Evolutionary conservation across 192 early-diverging fungal species (phyloP).

Genomic region (Mortierella claussenii): DNA sequence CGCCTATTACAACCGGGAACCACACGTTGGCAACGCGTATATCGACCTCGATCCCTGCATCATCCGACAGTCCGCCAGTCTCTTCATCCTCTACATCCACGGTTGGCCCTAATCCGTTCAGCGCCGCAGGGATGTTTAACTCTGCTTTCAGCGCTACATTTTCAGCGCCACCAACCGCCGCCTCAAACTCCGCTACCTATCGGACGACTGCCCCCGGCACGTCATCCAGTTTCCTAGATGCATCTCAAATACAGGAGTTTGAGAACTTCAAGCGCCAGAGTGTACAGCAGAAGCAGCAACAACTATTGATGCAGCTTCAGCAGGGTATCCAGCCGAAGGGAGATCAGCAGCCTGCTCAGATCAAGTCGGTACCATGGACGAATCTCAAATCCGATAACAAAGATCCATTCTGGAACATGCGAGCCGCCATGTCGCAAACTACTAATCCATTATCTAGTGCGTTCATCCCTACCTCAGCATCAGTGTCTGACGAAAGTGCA

Average conservation of each 20-base stretch:
- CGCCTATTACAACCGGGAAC: not conserved
- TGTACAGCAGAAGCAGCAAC: constrained; percentile 23
- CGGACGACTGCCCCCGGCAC: not conserved
- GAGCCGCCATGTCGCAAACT: constrained; percentile 36
- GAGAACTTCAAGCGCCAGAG: constrained; percentile 44
- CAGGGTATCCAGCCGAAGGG: constrained; percentile 22
- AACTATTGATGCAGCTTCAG: constrained; percentile 33
- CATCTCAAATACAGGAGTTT: constrained; percentile 49
- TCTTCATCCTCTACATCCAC: not conserved
- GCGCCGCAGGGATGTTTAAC: constrained; percentile 23
- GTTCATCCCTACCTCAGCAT: constrained; percentile 21
- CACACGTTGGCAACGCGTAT: constrained; percentile 8
- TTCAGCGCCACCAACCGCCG: constrained; percentile 14
- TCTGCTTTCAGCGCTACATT: constrained; percentile 28
- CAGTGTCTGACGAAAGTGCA: constrained; percentile 4
- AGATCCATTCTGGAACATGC: constrained; percentile 41
- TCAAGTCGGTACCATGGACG: constrained; percentile 33
- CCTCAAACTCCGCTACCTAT: not conserved
- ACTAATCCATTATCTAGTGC: constrained; percentile 33
- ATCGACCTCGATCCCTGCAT: constrained; percentile 10
- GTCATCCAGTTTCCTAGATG: constrained; percentile 45
- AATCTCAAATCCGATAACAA: constrained; percentile 10
- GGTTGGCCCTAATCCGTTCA: constrained; percentile 19
- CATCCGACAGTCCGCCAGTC: not conserved
- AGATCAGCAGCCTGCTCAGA: constrained; percentile 8